phyloP scores from a whole-genome alignment of 2,329 filamentous ascomycete species.

The Biscogniauxia mediterranea region DNA sequence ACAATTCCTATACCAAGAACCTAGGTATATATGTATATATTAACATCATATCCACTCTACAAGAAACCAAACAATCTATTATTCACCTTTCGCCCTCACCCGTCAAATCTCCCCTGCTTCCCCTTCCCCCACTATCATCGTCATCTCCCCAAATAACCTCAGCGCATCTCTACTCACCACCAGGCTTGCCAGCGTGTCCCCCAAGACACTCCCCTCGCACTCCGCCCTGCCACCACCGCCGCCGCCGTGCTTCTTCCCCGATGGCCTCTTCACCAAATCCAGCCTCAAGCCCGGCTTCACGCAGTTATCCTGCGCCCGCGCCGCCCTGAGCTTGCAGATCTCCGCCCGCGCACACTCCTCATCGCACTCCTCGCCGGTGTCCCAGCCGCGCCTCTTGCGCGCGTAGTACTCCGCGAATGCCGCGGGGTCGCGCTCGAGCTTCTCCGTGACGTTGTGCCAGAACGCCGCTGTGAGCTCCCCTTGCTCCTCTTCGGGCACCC shows the following conservation, averaged over 20 bases:
- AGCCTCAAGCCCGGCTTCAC: constrained; percentile 36
- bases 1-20: too few species aligned
- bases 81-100: too few species aligned
- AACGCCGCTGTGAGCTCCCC: constrained; percentile 53
- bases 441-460: constrained; percentile 56
- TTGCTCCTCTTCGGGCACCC: constrained; percentile 30
- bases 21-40: too few species aligned
- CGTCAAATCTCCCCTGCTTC: constrained; percentile 1
- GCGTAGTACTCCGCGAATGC: constrained; percentile 47
- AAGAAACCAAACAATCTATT: too few species aligned
- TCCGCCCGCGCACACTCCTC: constrained; percentile 38
- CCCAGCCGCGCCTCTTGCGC: constrained; percentile 48
- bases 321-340: constrained; percentile 53
- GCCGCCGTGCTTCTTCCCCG: constrained; percentile 3
- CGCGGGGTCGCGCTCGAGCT: constrained; percentile 42
- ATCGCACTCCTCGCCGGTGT: constrained; percentile 36
- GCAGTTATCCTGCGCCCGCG: constrained; percentile 53
- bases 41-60: too few species aligned
- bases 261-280: constrained; percentile 21
- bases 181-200: constrained; percentile 18
- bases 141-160: constrained; percentile 11
- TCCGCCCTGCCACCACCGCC: constrained; percentile 22
- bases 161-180: constrained; percentile 14
- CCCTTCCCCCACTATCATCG: constrained; percentile 2
- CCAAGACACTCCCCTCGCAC: constrained; percentile 21